A percentile compares a stretch with the other conserved stretches of the same genome.
phyloP scores from a whole-genome alignment of 2,329 filamentous ascomycete genomes.

The Colletotrichum sp. region DNA sequence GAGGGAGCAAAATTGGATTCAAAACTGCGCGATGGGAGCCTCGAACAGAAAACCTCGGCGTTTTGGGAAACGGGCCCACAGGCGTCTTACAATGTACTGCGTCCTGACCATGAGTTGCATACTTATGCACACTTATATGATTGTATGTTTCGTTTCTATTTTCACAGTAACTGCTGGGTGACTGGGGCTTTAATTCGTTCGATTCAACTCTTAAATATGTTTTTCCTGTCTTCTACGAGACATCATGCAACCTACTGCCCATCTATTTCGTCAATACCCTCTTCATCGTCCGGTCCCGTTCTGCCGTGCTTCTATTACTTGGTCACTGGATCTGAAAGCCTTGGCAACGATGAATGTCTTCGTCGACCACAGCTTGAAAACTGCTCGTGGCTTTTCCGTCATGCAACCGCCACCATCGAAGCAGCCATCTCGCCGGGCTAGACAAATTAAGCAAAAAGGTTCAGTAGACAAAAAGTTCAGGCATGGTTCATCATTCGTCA shows the following conservation, averaged over 20 bases:
- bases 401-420: background rate
- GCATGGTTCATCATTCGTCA: background rate
- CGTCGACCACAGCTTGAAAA: background rate
- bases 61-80: background rate
- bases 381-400: rapidly evolving
- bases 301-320: too few species aligned
- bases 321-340: too few species aligned
- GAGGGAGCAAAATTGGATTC: background rate
- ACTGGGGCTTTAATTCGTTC: too few species aligned
- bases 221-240: too few species aligned
- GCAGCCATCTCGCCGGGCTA: background rate
- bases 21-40: background rate
- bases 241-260: too few species aligned
- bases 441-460: background rate
- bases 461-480: background rate
- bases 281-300: too few species aligned
- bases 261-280: too few species aligned
- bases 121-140: too few species aligned
- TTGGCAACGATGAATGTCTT: background rate
- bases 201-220: too few species aligned
- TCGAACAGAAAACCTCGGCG: background rate
- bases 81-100: background rate
- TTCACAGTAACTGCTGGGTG: too few species aligned
- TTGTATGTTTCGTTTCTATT: too few species aligned
- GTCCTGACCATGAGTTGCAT: background rate